Conservation (phyloP, 2,329 filamentous ascomycete species). For the Alternaria alternata region DNA sequence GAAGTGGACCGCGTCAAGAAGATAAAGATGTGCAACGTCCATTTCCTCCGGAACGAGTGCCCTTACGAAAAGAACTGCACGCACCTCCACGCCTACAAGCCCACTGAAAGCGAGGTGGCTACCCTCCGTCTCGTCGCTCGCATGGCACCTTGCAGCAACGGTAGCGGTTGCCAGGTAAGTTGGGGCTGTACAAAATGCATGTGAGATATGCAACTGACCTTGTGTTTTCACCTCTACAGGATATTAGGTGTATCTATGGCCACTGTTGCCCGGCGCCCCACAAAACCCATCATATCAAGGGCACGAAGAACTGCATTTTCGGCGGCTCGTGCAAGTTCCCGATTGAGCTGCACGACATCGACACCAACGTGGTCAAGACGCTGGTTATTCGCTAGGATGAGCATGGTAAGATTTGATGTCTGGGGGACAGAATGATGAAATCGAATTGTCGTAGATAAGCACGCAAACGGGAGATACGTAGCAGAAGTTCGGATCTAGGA, state of each 20-base stretch:
- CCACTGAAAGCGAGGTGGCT: constrained; percentile 61
- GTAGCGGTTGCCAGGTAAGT: constrained; percentile 64
- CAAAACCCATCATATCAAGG: constrained; percentile 53
- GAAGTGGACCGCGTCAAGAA: constrained; percentile 68
- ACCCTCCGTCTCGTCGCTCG: constrained; percentile 67
- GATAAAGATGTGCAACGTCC: constrained; percentile 69
- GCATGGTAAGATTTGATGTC: not conserved
- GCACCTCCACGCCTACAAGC: constrained; percentile 63
- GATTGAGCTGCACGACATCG: constrained; percentile 65
- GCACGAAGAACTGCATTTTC: constrained; percentile 65
- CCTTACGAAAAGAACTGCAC: constrained; percentile 63
- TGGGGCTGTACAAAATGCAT: constrained; percentile 65
- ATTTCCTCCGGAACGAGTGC: constrained; percentile 67
- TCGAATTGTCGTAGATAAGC: not conserved
- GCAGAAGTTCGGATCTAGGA: not conserved
- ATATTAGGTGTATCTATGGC: constrained; percentile 66
- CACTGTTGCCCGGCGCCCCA: constrained; percentile 66
- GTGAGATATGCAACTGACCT: not conserved
- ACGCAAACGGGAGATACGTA: not conserved
- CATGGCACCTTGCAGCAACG: constrained; percentile 69
- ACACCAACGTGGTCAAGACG: constrained; percentile 64
- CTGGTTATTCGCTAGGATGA: constrained; percentile 46
- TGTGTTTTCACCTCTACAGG: not conserved
- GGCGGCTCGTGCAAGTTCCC: constrained; percentile 67
- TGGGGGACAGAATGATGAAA: not conserved